phyloP scores from a whole-genome alignment of 2,329 filamentous ascomycete genomes.

The Dendryphion nanum region DNA sequence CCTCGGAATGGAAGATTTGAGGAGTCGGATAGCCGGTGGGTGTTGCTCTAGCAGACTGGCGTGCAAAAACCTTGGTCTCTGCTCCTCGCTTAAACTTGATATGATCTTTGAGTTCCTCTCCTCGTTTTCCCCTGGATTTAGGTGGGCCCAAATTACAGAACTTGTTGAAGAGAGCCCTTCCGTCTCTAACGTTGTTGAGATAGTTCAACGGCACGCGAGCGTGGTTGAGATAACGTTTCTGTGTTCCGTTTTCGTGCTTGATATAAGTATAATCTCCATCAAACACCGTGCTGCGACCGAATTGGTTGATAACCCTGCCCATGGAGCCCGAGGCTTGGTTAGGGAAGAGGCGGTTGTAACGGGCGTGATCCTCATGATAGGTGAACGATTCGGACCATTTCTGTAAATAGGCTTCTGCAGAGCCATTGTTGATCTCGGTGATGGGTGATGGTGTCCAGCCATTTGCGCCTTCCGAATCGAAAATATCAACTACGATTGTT shows the following conservation, averaged over 20 bases:
- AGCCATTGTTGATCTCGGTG: slow-evolving; percentile 27
- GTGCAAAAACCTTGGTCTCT: too few relatives aligned
- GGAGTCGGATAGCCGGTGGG: slow-evolving; percentile 31
- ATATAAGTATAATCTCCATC: slow-evolving; percentile 17
- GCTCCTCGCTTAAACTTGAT: too few relatives aligned
- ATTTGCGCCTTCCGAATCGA: slow-evolving; percentile 1
- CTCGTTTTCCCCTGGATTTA: too few relatives aligned
- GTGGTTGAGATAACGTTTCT: slow-evolving; percentile 13
- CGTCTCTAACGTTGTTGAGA: not conserved
- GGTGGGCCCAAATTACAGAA: not conserved
- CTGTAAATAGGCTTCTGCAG: slow-evolving; percentile 25
- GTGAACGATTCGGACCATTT: slow-evolving; percentile 16
- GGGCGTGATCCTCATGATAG: slow-evolving; percentile 34
- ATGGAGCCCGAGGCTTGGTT: slow-evolving; percentile 13
- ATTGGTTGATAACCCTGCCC: slow-evolving; percentile 6
- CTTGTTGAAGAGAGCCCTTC: not conserved
- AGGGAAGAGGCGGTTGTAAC: slow-evolving; percentile 33
- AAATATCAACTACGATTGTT: not conserved
- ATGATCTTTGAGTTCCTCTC: too few relatives aligned
- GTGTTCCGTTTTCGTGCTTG: slow-evolving; percentile 24
- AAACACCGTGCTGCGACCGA: slow-evolving; percentile 8
- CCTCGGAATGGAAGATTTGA: slow-evolving; percentile 21
- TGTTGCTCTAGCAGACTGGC: not conserved
- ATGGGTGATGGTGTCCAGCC: slow-evolving; percentile 24
- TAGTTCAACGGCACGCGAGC: slow-evolving; percentile 7